phyloP scores from a whole-genome alignment of 306 rosid species.

The Sesbania bispinosa region DNA sequence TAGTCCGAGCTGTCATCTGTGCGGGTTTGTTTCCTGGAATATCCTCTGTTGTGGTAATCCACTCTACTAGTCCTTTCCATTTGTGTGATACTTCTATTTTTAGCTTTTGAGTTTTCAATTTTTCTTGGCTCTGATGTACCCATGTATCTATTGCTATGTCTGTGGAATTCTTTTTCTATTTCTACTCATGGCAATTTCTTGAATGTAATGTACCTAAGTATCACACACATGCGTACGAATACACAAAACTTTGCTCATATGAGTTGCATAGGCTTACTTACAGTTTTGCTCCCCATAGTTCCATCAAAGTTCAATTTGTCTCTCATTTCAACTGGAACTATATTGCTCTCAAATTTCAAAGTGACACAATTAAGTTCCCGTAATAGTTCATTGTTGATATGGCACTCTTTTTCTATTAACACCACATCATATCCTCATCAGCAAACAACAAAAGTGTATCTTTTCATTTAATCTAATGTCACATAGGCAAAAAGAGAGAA shows the following conservation, averaged over 20 bases:
- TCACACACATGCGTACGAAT: neutral
- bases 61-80: conserved; percentile 26
- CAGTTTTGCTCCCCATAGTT: conserved; percentile 16
- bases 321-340: neutral
- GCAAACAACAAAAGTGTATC: neutral
- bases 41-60: conserved; percentile 83
- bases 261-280: neutral
- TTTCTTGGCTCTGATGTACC: conserved; percentile 22
- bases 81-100: conserved; percentile 46
- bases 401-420: neutral
- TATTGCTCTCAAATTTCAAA: neutral
- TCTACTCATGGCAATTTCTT: conserved; percentile 1
- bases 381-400: too few species aligned
- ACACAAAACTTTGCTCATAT: neutral
- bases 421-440: conserved; percentile 12
- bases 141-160: neutral
- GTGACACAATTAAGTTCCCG: neutral
- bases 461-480: neutral
- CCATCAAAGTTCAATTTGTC: neutral
- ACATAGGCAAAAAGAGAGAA: neutral
- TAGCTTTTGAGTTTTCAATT: conserved; percentile 20
- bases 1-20: conserved; percentile 81
- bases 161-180: neutral
- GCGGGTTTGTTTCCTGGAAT: conserved; percentile 91
- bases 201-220: neutral